phyloP scores from a whole-genome alignment of 768 basidiomycete genomes.

The Macrolepiota albuminosa region DNA sequence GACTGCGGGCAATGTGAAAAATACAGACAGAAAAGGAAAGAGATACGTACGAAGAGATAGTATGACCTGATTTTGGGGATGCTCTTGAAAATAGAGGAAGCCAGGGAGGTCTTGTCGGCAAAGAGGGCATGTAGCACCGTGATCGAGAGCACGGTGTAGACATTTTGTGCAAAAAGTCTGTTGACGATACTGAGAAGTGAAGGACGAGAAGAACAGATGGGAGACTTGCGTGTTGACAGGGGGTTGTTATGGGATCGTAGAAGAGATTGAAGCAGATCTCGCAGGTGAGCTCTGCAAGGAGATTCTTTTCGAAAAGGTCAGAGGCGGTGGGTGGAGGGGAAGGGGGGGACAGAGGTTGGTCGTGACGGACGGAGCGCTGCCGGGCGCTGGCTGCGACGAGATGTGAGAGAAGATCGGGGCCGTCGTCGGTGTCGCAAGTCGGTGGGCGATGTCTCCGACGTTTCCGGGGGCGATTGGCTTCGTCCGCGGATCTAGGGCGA shows the following conservation, averaged over 20 bases:
- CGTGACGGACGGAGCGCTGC: constrained; percentile 24
- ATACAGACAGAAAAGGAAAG: constrained; percentile 2
- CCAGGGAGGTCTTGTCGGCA: constrained; percentile 78
- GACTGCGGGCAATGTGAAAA: constrained; percentile 35
- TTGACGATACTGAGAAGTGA: constrained; percentile 2
- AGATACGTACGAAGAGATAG: constrained; percentile 57
- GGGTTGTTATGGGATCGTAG: constrained; percentile 85
- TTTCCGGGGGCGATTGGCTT: constrained; percentile 11
- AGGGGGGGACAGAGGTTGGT: constrained; percentile 27
- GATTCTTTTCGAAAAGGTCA: constrained; percentile 51
- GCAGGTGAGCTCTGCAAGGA: constrained; percentile 72
- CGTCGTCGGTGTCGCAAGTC: constrained; percentile 20
- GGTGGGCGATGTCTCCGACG: constrained; percentile 14
- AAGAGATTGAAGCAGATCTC: constrained; percentile 87
- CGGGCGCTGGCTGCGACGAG: constrained; percentile 27
- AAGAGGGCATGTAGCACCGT: constrained; percentile 75
- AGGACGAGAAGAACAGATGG: constrained; percentile 9
- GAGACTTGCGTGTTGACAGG: constrained; percentile 84
- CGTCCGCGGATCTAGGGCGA: constrained; percentile 12
- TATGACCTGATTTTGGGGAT: constrained; percentile 68
- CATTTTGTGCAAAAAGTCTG: constrained; percentile 91
- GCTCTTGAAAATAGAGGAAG: constrained; percentile 76
- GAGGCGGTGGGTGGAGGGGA: constrained; percentile 19
- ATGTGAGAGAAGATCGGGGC: constrained; percentile 32
- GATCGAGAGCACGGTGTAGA: constrained; percentile 87